Evolutionary conservation across 2,329 filamentous ascomycete species (phyloP), one percentile per base, ranked within the genome.

Genomic region (Bretziella fagacearum): DNA sequence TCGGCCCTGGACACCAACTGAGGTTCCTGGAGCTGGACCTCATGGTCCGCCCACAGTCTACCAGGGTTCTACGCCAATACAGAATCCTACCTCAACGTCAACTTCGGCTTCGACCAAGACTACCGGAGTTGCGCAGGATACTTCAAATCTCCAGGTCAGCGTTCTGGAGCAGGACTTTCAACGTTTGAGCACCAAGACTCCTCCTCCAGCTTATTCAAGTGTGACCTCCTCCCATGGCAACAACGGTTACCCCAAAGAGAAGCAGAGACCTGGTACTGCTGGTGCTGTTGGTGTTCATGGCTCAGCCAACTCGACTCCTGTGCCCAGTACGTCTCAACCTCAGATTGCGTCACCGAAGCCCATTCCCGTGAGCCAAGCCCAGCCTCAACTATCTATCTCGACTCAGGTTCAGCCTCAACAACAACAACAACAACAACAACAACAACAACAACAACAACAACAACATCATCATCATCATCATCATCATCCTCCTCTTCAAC

Each of bases 191-290:
- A 71, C 79, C 25, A 82, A 84, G 18, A 86, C 85, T 46, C 87
- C 89, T 11, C 91, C 91, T 17, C 91, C 91, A n/a, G 89, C 91
- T 4, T 98, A 98, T 62, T 91, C 85, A 7, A 91, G 80, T 56
- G 74, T 93, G 39, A 75, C 69, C 49, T 62, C 68, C 0, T 63
- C 61, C 33, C 61, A 63, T 23, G 57, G 68, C 60, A 56, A 77
- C 4, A 39, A 39, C 23, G 18, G 35, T 33, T 5, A 33, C 13
- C 13, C 30, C 13, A n/a, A 33, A 22, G 18, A 17, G 3, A 22
- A 39, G 2, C 20, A 39, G 42, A 13, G 18, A 26, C 36, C 62
- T 4, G 52, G 60, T 37, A 59, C 64, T 35, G 56, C 53, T 33
- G 53, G 53, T 2, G 52, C 52, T 13, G 35, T 20, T 39, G 23